Conservation (phyloP, 2,329 filamentous ascomycete species). For the Rhexocercosporidium sp. region DNA sequence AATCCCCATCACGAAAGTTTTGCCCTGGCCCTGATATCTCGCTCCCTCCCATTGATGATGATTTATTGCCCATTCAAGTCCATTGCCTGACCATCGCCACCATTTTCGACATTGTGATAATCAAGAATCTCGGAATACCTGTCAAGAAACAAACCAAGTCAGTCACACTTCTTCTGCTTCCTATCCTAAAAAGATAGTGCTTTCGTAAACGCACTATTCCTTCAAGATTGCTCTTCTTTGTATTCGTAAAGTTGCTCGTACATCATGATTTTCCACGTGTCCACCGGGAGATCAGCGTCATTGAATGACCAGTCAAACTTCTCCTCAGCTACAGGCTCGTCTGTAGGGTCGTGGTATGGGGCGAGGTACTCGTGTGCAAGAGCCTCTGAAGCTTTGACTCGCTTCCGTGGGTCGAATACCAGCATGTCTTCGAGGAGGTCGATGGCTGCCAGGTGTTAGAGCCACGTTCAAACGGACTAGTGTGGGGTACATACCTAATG, state of each 20-base stretch:
- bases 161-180: slow-evolving; percentile 37
- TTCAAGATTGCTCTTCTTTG: slow-evolving; percentile 33
- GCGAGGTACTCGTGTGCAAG: slow-evolving; percentile 92
- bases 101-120: slow-evolving; percentile 83
- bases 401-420: slow-evolving; percentile 97
- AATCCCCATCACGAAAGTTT: background rate
- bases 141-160: slow-evolving; percentile 40
- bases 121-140: slow-evolving; percentile 99
- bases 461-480: background rate
- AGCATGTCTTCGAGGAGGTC: slow-evolving; percentile 96
- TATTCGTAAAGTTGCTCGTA: slow-evolving; percentile 55
- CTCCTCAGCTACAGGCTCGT: slow-evolving; percentile 93
- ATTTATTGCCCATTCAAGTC: slow-evolving; percentile 25
- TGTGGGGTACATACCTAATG: slow-evolving; percentile 61
- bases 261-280: slow-evolving; percentile 99
- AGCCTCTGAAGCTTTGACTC: slow-evolving; percentile 84
- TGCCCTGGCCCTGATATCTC: background rate
- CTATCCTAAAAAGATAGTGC: slow-evolving; percentile 22
- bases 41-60: background rate
- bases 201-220: slow-evolving; percentile 32
- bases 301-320: slow-evolving; percentile 99
- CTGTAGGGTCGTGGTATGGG: slow-evolving; percentile 95
- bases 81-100: slow-evolving; percentile 31
- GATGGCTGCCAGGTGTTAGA: slow-evolving; percentile 65
- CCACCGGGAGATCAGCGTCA: slow-evolving; percentile 93